phyloP scores from a whole-genome alignment of 108 stramenopile genomes.

The Cyclotella kingstonii region DNA sequence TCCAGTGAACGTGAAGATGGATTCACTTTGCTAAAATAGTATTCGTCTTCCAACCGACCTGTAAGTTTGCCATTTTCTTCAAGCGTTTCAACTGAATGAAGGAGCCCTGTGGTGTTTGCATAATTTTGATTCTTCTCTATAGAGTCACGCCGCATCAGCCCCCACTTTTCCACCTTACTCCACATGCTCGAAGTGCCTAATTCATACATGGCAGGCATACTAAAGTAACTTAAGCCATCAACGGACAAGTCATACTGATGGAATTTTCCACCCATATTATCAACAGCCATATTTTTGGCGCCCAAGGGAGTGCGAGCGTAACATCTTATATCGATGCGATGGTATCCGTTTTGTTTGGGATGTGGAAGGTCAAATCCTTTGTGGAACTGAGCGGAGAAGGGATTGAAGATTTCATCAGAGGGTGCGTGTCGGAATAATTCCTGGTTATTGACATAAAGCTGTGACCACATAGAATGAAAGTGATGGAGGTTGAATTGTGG shows the following conservation, averaged over 20 bases:
- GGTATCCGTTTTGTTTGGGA: constrained; percentile 20
- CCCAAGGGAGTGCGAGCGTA: constrained; percentile 39
- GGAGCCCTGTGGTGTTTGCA: no score
- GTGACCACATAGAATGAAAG: no score
- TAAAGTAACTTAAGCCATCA: constrained; percentile 79
- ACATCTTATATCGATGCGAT: constrained; percentile 41
- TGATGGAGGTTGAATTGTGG: no score
- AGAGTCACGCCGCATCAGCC: constrained; percentile 18
- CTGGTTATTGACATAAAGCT: constrained; percentile 26
- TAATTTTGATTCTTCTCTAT: no score
- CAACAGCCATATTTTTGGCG: constrained; percentile 40
- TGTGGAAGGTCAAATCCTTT: constrained; percentile 34
- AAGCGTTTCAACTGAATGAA: no score
- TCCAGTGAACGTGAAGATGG: background rate
- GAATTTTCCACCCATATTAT: constrained; percentile 51
- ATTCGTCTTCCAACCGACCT: constrained; percentile 39
- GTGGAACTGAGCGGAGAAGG: constrained; percentile 32
- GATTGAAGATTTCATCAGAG: constrained; percentile 29
- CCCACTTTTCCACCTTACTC: constrained; percentile 34
- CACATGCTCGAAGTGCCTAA: constrained; percentile 49
- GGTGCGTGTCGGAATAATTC: constrained; percentile 37
- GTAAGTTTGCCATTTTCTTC: constrained; percentile 5
- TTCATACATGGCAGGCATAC: constrained; percentile 81
- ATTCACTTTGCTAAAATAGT: constrained; percentile 30
- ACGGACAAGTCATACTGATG: constrained; percentile 83